phyloP scores from a whole-genome alignment of 2,329 filamentous ascomycete genomes.

The Talaromyces pinophilus region DNA sequence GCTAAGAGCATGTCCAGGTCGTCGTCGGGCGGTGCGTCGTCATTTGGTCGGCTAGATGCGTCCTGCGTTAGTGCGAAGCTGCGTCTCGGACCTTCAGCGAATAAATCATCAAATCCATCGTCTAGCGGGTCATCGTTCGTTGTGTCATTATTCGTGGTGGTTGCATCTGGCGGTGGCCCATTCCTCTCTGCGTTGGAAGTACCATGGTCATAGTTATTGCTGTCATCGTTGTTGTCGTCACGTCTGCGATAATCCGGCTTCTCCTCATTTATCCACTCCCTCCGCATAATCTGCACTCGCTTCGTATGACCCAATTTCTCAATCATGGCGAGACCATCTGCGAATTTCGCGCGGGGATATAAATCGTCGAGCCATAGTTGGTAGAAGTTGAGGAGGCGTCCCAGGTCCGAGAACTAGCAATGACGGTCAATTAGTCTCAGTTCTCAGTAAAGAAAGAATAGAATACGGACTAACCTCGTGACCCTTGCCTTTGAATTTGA shows the following conservation, averaged over 20 bases:
- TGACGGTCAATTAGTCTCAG: not conserved
- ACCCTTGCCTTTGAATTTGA: slow-evolving; percentile 88
- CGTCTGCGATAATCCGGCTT: slow-evolving; percentile 7
- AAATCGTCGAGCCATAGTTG: slow-evolving; percentile 96
- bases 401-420: slow-evolving; percentile 75
- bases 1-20: slow-evolving; percentile 19
- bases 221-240: not conserved
- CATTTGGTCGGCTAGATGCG: not conserved
- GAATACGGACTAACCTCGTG: slow-evolving; percentile 66
- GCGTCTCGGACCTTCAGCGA: not conserved
- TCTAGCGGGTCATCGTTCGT: not conserved
- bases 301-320: slow-evolving; percentile 91
- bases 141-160: not conserved
- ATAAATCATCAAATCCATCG: not conserved
- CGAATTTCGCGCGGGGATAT: slow-evolving; percentile 91
- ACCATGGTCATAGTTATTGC: not conserved
- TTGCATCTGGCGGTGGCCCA: not conserved
- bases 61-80: not conserved
- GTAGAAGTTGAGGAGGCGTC: slow-evolving; percentile 81
- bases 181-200: not conserved
- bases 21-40: slow-evolving; percentile 12
- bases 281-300: slow-evolving; percentile 70
- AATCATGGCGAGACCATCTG: slow-evolving; percentile 84
- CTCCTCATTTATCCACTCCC: slow-evolving; percentile 79
- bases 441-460: not conserved